Evolutionary conservation across 2,329 filamentous ascomycete species (phyloP).

Genomic region (Pyricularia grisea): DNA sequence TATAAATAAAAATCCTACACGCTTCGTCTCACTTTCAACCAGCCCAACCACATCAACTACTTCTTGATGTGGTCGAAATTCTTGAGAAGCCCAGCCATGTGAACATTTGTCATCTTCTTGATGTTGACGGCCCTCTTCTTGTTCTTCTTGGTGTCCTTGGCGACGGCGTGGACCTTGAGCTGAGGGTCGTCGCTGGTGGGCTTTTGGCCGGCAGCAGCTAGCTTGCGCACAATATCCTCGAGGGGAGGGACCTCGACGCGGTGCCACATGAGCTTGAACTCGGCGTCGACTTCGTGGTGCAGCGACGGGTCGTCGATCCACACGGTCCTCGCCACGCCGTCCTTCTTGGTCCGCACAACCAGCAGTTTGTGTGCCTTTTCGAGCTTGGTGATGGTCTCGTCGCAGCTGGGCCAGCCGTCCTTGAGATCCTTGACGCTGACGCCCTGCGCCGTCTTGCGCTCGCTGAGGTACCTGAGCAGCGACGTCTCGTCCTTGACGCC

Average conservation of each 20-base stretch:
- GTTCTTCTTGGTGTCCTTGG: slow-evolving; percentile 63
- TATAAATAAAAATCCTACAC: neutral
- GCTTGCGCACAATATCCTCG: slow-evolving; percentile 67
- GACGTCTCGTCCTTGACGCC: slow-evolving; percentile 70
- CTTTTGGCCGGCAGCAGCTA: slow-evolving; percentile 70
- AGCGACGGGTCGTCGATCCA: slow-evolving; percentile 83
- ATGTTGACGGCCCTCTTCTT: slow-evolving; percentile 56
- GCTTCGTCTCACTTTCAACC: neutral
- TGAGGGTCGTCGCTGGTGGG: slow-evolving; percentile 74
- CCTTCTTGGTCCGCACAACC: slow-evolving; percentile 86
- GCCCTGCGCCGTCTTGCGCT: slow-evolving; percentile 70
- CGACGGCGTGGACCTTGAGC: slow-evolving; percentile 43
- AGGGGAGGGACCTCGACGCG: slow-evolving; percentile 67
- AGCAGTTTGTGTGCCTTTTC: slow-evolving; percentile 73
- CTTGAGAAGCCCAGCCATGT: slow-evolving; percentile 76
- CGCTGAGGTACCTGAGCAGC: slow-evolving; percentile 72
- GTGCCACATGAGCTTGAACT: slow-evolving; percentile 79
- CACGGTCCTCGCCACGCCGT: slow-evolving; percentile 74
- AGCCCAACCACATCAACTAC: slow-evolving; percentile 6
- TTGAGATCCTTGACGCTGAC: slow-evolving; percentile 84
- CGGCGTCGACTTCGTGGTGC: slow-evolving; percentile 64
- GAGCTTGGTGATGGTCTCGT: slow-evolving; percentile 66
- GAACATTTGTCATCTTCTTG: slow-evolving; percentile 77
- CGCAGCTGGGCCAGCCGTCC: slow-evolving; percentile 87
- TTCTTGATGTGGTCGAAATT: slow-evolving; percentile 48